Conservation (phyloP, 2,329 filamentous ascomycete species). For the Chaetomium strumarium region DNA sequence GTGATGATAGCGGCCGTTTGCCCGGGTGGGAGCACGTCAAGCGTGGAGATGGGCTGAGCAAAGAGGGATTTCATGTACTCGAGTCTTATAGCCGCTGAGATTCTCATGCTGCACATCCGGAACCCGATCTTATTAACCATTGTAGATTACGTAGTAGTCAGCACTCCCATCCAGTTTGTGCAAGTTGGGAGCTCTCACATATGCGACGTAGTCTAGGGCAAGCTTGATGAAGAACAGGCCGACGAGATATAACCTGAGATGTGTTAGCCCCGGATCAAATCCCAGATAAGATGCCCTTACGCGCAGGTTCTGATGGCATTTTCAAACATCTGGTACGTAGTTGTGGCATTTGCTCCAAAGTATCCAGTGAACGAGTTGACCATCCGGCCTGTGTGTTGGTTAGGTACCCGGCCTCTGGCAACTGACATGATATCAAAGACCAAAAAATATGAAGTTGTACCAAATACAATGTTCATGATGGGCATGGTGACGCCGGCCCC, state of each 20-base stretch:
- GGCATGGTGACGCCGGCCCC: slow-evolving; percentile 52
- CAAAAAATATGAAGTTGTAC: slow-evolving; percentile 31
- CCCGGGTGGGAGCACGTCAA: slow-evolving; percentile 57
- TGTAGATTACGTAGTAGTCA: too few species aligned
- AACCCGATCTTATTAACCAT: slow-evolving; percentile 42
- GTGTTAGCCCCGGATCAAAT: background rate
- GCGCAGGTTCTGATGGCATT: slow-evolving; percentile 28
- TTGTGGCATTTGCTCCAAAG: slow-evolving; percentile 23
- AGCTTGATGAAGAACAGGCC: slow-evolving; percentile 64
- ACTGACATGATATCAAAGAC: background rate
- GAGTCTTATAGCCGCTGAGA: slow-evolving; percentile 55
- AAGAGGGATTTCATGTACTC: slow-evolving; percentile 60
- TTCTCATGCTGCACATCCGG: slow-evolving; percentile 53
- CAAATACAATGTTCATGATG: slow-evolving; percentile 55
- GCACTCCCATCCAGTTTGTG: background rate
- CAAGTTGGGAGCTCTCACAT: slow-evolving; percentile 21
- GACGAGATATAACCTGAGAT: slow-evolving; percentile 56
- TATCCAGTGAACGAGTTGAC: slow-evolving; percentile 30
- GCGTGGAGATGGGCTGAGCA: slow-evolving; percentile 57
- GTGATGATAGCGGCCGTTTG: slow-evolving; percentile 57
- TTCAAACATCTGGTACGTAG: slow-evolving; percentile 27
- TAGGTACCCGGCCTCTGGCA: background rate
- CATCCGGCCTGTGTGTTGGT: slow-evolving; percentile 24
- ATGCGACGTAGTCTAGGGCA: slow-evolving; percentile 47
- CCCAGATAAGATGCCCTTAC: slow-evolving; percentile 30